Percentiles rank a stretch among this genome's conserved stretches.
Conservation (phyloP, 495 filamentous ascomycete genomes). For the Penicillium ochrochloron region DNA sequence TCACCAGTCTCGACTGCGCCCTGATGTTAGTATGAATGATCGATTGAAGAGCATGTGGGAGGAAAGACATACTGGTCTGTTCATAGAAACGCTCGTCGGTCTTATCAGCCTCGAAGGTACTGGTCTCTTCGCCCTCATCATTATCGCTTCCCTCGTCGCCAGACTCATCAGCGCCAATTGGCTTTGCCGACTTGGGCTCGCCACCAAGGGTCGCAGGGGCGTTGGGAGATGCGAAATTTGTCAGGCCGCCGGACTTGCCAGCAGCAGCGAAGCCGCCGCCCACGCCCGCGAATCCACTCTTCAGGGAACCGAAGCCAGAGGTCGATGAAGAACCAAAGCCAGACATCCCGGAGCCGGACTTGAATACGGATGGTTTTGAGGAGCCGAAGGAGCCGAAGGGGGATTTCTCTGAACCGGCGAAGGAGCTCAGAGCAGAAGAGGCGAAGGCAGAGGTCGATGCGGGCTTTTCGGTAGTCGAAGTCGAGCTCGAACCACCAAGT, state of each 20-base stretch:
- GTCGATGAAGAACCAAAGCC: slow-evolving; percentile 19
- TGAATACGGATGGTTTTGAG: slow-evolving; percentile 48
- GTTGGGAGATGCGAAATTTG: slow-evolving; percentile 71
- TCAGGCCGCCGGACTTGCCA: slow-evolving; percentile 56
- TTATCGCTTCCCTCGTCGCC: slow-evolving; percentile 61
- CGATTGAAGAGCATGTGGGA: not conserved
- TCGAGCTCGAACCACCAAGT: slow-evolving; percentile 35
- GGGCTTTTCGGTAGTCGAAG: slow-evolving; percentile 19
- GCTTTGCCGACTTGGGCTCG: slow-evolving; percentile 60
- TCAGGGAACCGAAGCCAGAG: slow-evolving; percentile 44
- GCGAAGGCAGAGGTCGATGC: slow-evolving; percentile 58
- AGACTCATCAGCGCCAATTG: slow-evolving; percentile 72
- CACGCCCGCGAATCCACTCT: slow-evolving; percentile 57
- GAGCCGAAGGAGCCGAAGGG: slow-evolving; percentile 58
- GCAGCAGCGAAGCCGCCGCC: slow-evolving; percentile 56
- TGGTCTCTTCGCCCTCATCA: slow-evolving; percentile 48
- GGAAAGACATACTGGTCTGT: slow-evolving; percentile 62
- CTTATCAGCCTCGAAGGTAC: slow-evolving; percentile 56
- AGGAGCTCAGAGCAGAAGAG: slow-evolving; percentile 53
- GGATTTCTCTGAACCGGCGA: slow-evolving; percentile 58
- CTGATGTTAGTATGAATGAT: slow-evolving; percentile 18
- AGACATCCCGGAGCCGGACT: slow-evolving; percentile 22
- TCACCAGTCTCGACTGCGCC: slow-evolving; percentile 74
- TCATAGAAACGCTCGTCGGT: slow-evolving; percentile 70
- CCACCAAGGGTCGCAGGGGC: slow-evolving; percentile 57